These are phyloP conservation scores for Candida tetrigidarum DNA, from an alignment of 1,139 yeast species.

Conservation along the genomic window DNA sequence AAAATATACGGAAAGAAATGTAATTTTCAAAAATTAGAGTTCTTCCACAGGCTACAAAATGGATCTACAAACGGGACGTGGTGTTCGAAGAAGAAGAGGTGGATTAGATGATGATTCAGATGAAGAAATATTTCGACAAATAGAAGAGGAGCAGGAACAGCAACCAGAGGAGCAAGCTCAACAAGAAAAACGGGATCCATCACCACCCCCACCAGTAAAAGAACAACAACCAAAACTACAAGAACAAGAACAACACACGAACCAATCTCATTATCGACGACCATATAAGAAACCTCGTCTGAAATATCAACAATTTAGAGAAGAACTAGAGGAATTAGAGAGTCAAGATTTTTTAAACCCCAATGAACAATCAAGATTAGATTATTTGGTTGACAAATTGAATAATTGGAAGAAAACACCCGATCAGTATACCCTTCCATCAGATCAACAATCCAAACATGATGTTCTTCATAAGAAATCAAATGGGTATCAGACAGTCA, in stretches of 20 bases:
- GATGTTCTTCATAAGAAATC: conserved; percentile 37
- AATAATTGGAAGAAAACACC: conserved; percentile 3
- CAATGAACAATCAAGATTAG: conserved; percentile 11
- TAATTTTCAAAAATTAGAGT: background rate
- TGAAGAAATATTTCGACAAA: conserved; percentile 1
- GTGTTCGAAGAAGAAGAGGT: conserved; percentile 22
- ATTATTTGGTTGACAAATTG: conserved; percentile 7
- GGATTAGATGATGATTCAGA: conserved; percentile 3
- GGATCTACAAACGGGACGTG: conserved; percentile 22
- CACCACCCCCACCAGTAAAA: background rate
- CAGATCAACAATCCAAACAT: conserved; percentile 52
- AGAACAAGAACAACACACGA: conserved; percentile 1
- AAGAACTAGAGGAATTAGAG: conserved; percentile 42
- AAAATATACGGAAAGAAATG: background rate
- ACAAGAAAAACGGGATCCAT: background rate
- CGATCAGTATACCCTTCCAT: conserved; percentile 39
- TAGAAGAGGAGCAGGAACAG: background rate
- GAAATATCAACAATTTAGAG: conserved; percentile 53
- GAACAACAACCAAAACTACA: background rate
- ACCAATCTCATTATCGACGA: background rate
- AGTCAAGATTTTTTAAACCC: conserved; percentile 27
- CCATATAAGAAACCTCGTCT: conserved; percentile 21
- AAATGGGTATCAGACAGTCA: conserved; percentile 40
- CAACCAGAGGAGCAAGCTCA: background rate
- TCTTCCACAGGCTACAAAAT: background rate